phyloP scores from a whole-genome alignment of 2,329 filamentous ascomycete genomes.

The Aspergillus spinulosporus region DNA sequence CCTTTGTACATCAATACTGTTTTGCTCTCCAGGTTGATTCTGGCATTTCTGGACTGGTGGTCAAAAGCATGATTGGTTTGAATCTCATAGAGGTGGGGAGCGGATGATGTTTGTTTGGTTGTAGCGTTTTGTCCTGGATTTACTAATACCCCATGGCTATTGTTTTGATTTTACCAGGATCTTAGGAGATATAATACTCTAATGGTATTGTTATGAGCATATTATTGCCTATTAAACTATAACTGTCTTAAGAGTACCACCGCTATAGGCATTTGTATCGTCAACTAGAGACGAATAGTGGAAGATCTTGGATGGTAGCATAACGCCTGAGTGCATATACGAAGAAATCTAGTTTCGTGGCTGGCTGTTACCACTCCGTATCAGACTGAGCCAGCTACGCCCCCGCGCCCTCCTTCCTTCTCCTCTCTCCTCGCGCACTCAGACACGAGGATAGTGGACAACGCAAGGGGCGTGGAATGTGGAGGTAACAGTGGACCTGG shows the following conservation, averaged over 20 bases:
- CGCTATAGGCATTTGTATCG: background rate
- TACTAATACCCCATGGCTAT: slow-evolving; percentile 27
- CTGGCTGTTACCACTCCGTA: background rate
- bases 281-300: background rate
- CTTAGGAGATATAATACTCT: background rate
- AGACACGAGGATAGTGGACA: background rate
- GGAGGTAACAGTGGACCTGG: background rate
- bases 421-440: too few relatives aligned
- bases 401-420: background rate
- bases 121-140: slow-evolving; percentile 19
- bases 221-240: background rate
- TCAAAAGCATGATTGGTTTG: slow-evolving; percentile 14
- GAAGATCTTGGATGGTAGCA: background rate
- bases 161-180: background rate
- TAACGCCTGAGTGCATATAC: slow-evolving; percentile 2
- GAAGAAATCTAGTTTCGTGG: background rate
- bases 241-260: background rate
- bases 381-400: background rate
- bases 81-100: slow-evolving; percentile 6
- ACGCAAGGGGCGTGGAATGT: background rate
- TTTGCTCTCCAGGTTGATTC: slow-evolving; percentile 7
- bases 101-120: background rate
- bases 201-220: background rate
- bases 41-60: background rate
- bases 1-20: slow-evolving; percentile 25